Percentiles rank a stretch among this genome's conserved stretches.
These are phyloP conservation scores for Cordyceps militaris DNA, from an alignment of 2,329 filamentous ascomycete genomes.

Conservation along the genomic window DNA sequence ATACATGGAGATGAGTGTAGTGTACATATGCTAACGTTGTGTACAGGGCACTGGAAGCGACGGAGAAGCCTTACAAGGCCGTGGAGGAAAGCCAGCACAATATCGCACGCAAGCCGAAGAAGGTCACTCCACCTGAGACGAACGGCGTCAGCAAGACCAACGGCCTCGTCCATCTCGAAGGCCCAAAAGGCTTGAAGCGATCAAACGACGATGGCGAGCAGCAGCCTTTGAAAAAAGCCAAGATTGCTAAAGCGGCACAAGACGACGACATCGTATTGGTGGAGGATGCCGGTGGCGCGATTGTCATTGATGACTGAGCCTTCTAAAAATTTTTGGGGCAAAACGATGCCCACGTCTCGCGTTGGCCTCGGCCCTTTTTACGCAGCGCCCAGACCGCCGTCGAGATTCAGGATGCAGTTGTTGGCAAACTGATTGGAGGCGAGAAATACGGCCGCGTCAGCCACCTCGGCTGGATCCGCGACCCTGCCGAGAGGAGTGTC, in stretches of 20 bases:
- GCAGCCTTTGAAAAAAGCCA: constrained; percentile 43
- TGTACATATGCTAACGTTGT: constrained; percentile 21
- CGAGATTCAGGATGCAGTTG: constrained; percentile 79
- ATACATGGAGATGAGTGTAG: not conserved
- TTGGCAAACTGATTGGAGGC: constrained; percentile 75
- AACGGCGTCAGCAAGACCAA: constrained; percentile 36
- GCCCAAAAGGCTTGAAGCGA: constrained; percentile 39
- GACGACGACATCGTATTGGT: constrained; percentile 40
- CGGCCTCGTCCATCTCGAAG: constrained; percentile 29
- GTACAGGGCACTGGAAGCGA: constrained; percentile 33
- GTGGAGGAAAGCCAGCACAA: constrained; percentile 35
- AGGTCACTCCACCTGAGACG: constrained; percentile 26
- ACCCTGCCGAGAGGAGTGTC: constrained; percentile 61
- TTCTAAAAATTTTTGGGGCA: constrained; percentile 27
- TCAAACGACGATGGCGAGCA: constrained; percentile 35
- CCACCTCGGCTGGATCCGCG: constrained; percentile 63
- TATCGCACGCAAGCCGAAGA: constrained; percentile 49
- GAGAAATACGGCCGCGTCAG: constrained; percentile 75
- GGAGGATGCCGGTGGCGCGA: constrained; percentile 52
- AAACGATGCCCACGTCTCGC: too few species aligned
- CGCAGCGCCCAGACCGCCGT: constrained; percentile 70
- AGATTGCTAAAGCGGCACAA: constrained; percentile 25
- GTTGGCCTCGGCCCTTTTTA: constrained; percentile 28
- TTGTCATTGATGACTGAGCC: constrained; percentile 56
- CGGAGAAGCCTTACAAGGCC: constrained; percentile 49